phyloP scores from a whole-genome alignment of 257 asterid genomes.

The Jaltomata sinuosa region DNA sequence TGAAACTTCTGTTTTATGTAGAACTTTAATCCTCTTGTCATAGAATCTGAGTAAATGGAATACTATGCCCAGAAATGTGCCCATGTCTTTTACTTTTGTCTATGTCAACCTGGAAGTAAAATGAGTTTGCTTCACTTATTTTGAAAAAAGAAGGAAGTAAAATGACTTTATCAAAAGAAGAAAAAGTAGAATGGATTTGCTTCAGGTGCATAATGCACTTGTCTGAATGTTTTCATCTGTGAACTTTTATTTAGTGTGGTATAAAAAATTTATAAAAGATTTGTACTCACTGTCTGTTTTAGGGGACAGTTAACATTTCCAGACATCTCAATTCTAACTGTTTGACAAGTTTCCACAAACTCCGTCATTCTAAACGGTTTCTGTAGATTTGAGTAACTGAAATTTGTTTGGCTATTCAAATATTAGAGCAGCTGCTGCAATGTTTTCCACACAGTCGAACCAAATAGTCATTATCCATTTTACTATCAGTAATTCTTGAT shows the following conservation, averaged over 20 bases:
- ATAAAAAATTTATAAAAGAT: neutral
- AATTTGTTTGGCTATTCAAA: neutral
- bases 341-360: neutral
- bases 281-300: neutral
- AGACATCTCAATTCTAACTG: neutral
- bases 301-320: neutral
- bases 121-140: neutral
- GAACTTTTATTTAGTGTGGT: neutral
- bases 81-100: neutral
- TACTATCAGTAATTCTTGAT: neutral
- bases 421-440: too few relatives aligned
- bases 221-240: neutral
- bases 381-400: neutral
- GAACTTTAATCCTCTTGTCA: neutral
- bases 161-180: neutral
- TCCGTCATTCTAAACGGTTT: neutral
- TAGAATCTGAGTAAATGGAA: neutral
- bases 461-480: neutral
- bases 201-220: neutral
- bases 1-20: neutral
- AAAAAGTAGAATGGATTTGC: neutral
- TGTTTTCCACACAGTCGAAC: neutral
- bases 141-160: neutral
- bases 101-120: neutral
- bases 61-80: neutral